Evolutionary conservation across 305 asterid genomes (phyloP).

Genomic region (Solanum hybrid): DNA sequence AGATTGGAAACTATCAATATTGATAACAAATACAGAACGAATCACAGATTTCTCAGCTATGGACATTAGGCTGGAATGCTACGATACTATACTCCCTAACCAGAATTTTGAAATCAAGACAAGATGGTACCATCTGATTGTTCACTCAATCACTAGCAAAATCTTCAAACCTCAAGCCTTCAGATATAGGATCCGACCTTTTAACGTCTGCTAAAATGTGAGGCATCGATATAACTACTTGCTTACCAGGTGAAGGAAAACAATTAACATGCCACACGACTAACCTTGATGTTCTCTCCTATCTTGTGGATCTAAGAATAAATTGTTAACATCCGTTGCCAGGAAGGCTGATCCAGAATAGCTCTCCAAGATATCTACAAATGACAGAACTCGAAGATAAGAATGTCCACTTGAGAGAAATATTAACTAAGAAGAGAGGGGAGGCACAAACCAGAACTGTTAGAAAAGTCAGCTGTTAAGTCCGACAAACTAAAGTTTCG

Average conservation of each 20-base stretch:
- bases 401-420: background rate
- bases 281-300: constrained; percentile 55
- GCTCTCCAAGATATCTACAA: constrained; percentile 64
- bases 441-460: constrained; percentile 47
- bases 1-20: background rate
- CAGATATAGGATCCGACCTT: constrained; percentile 40
- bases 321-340: constrained; percentile 39
- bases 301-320: constrained; percentile 33
- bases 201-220: constrained; percentile 28
- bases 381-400: constrained; percentile 16
- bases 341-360: constrained; percentile 63
- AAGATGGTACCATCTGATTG: constrained; percentile 13
- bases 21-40: background rate
- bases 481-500: constrained; percentile 82
- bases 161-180: constrained; percentile 40
- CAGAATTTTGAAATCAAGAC: background rate
- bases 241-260: background rate
- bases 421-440: constrained; percentile 6
- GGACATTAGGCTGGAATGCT: background rate
- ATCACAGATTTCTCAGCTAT: background rate
- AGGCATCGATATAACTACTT: background rate
- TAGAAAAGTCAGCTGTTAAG: constrained; percentile 65
- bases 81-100: background rate
- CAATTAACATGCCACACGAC: background rate
- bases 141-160: constrained; percentile 33